phyloP scores from a whole-genome alignment of 495 filamentous ascomycete genomes.

The Corynascus novoguineensis region DNA sequence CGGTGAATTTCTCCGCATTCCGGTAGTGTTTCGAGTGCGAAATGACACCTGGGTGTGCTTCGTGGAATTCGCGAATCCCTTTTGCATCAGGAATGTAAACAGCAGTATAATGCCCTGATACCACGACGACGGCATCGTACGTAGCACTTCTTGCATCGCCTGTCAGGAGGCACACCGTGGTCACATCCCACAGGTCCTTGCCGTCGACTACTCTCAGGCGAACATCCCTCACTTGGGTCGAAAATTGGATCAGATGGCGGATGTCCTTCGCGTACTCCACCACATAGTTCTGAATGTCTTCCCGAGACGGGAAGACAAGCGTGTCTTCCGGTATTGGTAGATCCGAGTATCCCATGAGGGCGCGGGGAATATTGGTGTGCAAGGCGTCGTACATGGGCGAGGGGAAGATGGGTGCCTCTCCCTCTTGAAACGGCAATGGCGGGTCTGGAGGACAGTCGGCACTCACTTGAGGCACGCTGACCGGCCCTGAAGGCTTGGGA shows the following conservation, averaged over 20 bases:
- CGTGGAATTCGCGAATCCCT: conserved; percentile 45
- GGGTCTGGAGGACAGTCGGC: conserved; percentile 37
- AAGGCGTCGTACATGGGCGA: conserved; percentile 74
- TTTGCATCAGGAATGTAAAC: conserved; percentile 59
- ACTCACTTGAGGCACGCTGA: conserved; percentile 39
- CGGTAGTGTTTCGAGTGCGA: conserved; percentile 81
- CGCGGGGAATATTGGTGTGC: conserved; percentile 82
- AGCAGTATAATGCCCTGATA: conserved; percentile 72
- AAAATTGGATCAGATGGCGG: conserved; percentile 42
- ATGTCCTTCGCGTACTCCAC: conserved; percentile 65
- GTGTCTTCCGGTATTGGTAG: conserved; percentile 54
- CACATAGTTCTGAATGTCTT: conserved; percentile 66
- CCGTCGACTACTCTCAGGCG: conserved; percentile 24
- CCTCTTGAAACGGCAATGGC: conserved; percentile 27
- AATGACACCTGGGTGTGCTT: conserved; percentile 56
- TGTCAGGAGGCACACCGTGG: conserved; percentile 41
- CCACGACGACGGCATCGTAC: conserved; percentile 82
- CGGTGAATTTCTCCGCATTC: conserved; percentile 49
- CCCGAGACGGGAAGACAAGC: conserved; percentile 66
- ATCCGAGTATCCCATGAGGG: conserved; percentile 76
- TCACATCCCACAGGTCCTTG: conserved; percentile 47
- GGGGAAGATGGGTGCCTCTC: conserved; percentile 46
- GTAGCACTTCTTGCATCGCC: conserved; percentile 36
- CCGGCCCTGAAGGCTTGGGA: conserved; percentile 25
- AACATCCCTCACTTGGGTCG: conserved; percentile 36